These are phyloP conservation scores for Serendipita sp. DNA, from an alignment of 768 basidiomycete genomes.

Conservation along the genomic window DNA sequence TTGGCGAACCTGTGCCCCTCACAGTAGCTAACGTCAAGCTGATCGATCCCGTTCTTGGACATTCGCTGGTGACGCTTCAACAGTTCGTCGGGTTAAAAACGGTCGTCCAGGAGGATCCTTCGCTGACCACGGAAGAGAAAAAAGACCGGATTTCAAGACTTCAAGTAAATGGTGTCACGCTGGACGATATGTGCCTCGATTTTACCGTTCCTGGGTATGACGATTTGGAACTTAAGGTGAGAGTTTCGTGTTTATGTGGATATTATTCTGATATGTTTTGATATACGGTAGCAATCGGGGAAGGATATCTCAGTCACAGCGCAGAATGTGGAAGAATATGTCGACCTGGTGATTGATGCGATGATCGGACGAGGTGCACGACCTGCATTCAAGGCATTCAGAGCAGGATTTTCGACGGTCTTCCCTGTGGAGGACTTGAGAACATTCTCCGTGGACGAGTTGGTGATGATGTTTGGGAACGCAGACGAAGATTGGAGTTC, in stretches of 20 bases:
- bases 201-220: slow-evolving; percentile 95
- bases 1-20: slow-evolving; percentile 73
- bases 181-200: slow-evolving; percentile 85
- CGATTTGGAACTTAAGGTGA: slow-evolving; percentile 63
- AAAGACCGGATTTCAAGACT: slow-evolving; percentile 23
- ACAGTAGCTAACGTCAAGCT: slow-evolving; percentile 75
- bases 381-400: slow-evolving; percentile 77
- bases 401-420: slow-evolving; percentile 88
- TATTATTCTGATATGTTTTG: neutral
- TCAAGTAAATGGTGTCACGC: slow-evolving; percentile 42
- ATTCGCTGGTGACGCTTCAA: slow-evolving; percentile 68
- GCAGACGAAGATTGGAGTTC: slow-evolving; percentile 93
- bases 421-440: slow-evolving; percentile 84
- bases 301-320: slow-evolving; percentile 65
- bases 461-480: slow-evolving; percentile 92
- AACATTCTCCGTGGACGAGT: slow-evolving; percentile 84
- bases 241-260: slow-evolving; percentile 15
- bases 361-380: slow-evolving; percentile 69
- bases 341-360: slow-evolving; percentile 70
- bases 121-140: slow-evolving; percentile 14
- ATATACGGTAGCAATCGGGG: slow-evolving; percentile 47
- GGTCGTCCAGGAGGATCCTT: slow-evolving; percentile 29
- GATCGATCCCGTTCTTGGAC: slow-evolving; percentile 72
- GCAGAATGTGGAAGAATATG: slow-evolving; percentile 79
- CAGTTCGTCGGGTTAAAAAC: slow-evolving; percentile 23